Evolutionary conservation across 73 alveolate genomes (phyloP).

Genomic region (Durusdinium trenchii): DNA sequence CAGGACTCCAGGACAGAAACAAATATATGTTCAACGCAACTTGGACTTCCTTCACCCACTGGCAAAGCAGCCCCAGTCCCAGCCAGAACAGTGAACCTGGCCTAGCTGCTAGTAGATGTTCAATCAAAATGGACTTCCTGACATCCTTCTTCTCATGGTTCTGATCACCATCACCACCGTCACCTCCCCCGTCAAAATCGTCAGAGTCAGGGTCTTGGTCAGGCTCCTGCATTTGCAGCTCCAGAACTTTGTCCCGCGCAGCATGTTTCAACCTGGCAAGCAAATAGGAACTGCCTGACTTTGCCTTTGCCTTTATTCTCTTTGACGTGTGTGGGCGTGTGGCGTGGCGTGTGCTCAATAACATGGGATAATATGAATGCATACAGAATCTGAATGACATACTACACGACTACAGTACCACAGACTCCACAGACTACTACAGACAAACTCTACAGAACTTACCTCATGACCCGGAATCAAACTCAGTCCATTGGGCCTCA

Average conservation of each 20-base stretch:
- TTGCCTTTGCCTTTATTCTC: no score
- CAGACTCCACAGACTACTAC: no score
- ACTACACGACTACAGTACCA: no score
- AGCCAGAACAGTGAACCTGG: no score
- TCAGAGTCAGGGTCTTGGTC: not conserved
- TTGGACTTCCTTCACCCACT: no score
- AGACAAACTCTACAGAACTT: no score
- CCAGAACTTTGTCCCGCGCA: not conserved
- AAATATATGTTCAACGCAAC: no score
- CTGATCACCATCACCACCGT: not conserved
- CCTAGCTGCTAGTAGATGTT: slow-evolving; percentile 32
- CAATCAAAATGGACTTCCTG: not conserved
- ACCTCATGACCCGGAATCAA: no score
- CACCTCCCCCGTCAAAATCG: not conserved
- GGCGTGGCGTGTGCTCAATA: not conserved
- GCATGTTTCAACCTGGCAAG: slow-evolving; percentile 39
- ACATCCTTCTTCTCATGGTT: not conserved
- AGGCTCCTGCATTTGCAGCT: not conserved
- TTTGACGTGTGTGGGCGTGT: not conserved
- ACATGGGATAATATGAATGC: not conserved
- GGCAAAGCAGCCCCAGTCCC: no score
- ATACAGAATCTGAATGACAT: not conserved
- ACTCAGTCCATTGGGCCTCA: not conserved
- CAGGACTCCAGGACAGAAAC: no score
- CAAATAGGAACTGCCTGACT: no score